phyloP scores from a whole-genome alignment of 345 rosid species.

The Anastatica hierochuntica region DNA sequence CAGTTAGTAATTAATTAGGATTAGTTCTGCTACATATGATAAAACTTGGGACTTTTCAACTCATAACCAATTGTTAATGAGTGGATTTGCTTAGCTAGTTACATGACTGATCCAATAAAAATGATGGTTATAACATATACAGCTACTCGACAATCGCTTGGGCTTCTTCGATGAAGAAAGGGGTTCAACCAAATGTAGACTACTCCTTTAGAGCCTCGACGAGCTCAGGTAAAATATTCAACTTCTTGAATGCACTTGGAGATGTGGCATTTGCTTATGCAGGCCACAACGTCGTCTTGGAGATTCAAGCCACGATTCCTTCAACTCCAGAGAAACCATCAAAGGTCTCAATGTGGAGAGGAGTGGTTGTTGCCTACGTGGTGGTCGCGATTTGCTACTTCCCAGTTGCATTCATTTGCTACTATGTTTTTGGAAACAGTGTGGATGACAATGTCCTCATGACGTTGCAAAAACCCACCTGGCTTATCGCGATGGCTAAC shows the following conservation, averaged over 20 bases:
- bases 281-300: constrained; percentile 72
- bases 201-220: constrained; percentile 42
- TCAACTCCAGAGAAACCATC: constrained; percentile 81
- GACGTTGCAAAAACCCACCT: constrained; percentile 46
- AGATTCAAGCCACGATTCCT: constrained; percentile 89
- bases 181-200: constrained; percentile 38
- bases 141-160: constrained; percentile 77
- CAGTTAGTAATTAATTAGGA: too few species aligned
- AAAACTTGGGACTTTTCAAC: neutral
- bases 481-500: constrained; percentile 71
- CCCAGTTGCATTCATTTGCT: constrained; percentile 66
- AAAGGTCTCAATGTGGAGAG: constrained; percentile 76
- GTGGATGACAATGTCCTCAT: constrained; percentile 69
- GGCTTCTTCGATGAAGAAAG: constrained; percentile 39
- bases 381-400: constrained; percentile 71
- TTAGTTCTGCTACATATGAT: too few species aligned
- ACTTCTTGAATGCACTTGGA: constrained; percentile 66
- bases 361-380: constrained; percentile 59
- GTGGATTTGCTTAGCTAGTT: neutral
- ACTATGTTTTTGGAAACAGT: constrained; percentile 41
- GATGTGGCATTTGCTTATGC: constrained; percentile 83
- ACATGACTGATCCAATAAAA: too few species aligned
- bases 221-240: constrained; percentile 27
- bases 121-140: too few species aligned
- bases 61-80: neutral